phyloP scores from a whole-genome alignment of 2,329 filamentous ascomycete species.

The Phialophora expanda region DNA sequence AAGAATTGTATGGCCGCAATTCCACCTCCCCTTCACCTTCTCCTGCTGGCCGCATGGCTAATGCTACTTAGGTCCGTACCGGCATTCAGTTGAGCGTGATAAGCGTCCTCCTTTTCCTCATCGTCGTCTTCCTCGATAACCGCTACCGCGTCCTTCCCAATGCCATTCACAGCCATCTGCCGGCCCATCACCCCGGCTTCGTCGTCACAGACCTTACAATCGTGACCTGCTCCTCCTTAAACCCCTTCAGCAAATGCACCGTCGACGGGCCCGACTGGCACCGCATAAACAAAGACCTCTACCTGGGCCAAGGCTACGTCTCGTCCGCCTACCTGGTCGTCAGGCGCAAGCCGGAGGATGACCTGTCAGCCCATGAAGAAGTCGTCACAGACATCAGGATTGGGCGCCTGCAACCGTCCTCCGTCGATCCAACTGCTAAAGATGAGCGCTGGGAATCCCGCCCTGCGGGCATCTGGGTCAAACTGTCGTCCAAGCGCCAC shows the following conservation, averaged over 20 bases:
- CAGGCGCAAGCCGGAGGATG: slow-evolving; percentile 82
- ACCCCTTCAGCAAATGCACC: slow-evolving; percentile 75
- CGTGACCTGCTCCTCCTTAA: slow-evolving; percentile 74
- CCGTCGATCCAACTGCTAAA: slow-evolving; percentile 59
- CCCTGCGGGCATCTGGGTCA: slow-evolving; percentile 79
- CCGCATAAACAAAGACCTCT: slow-evolving; percentile 86
- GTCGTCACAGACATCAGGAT: slow-evolving; percentile 81
- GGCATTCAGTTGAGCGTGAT: slow-evolving; percentile 75
- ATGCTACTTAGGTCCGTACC: slow-evolving; percentile 60
- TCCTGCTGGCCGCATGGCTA: background rate
- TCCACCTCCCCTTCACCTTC: background rate
- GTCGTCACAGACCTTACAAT: slow-evolving; percentile 86
- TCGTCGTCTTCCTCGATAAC: slow-evolving; percentile 83
- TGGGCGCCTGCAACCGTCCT: slow-evolving; percentile 71
- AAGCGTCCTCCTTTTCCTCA: slow-evolving; percentile 68
- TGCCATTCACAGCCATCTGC: slow-evolving; percentile 84
- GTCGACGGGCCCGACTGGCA: slow-evolving; percentile 77
- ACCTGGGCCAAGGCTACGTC: slow-evolving; percentile 74
- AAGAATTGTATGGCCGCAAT: slow-evolving; percentile 28
- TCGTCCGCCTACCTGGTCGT: slow-evolving; percentile 81
- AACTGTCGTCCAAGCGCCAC: slow-evolving; percentile 72
- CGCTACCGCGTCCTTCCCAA: slow-evolving; percentile 85
- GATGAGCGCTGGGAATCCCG: slow-evolving; percentile 77
- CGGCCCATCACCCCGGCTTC: slow-evolving; percentile 80
- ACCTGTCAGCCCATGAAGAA: slow-evolving; percentile 73